These are phyloP conservation scores for Mycena floridula DNA, from an alignment of 768 basidiomycete genomes.

Conservation along the genomic window DNA sequence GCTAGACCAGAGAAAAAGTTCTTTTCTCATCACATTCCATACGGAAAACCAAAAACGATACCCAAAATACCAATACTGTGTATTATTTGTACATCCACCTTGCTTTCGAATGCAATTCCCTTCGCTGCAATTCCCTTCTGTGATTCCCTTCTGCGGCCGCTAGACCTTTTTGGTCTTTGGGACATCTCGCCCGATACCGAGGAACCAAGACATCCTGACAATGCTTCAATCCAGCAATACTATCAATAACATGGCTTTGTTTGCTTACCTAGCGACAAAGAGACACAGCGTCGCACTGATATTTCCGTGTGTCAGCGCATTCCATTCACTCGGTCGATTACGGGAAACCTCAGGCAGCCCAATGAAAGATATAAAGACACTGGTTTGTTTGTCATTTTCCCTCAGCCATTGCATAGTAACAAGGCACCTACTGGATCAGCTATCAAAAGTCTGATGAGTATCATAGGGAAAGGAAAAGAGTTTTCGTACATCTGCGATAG, in stretches of 20 bases:
- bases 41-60: too few species aligned
- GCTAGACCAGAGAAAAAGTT: too few species aligned
- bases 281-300: conserved; percentile 58
- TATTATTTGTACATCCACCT: neutral
- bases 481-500: conserved; percentile 60
- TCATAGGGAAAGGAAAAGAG: conserved; percentile 1
- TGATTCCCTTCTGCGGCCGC: neutral
- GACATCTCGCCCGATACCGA: conserved; percentile 44
- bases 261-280: conserved; percentile 48
- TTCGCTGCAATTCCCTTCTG: too few species aligned
- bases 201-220: conserved; percentile 48
- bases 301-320: conserved; percentile 71
- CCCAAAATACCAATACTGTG: too few species aligned
- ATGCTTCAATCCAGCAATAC: too few species aligned
- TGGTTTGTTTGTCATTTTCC: conserved; percentile 20
- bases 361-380: conserved; percentile 50
- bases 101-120: neutral
- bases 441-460: conserved; percentile 2
- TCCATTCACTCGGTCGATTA: conserved; percentile 51
- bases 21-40: too few species aligned
- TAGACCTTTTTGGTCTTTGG: conserved; percentile 33
- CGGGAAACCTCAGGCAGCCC: conserved; percentile 53
- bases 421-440: conserved; percentile 8
- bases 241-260: neutral
- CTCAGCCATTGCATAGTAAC: too few species aligned